Evolutionary conservation across 306 rosid species (phyloP), one percentile per base, ranked within the genome.

Genomic region (Purshia tridentata): DNA sequence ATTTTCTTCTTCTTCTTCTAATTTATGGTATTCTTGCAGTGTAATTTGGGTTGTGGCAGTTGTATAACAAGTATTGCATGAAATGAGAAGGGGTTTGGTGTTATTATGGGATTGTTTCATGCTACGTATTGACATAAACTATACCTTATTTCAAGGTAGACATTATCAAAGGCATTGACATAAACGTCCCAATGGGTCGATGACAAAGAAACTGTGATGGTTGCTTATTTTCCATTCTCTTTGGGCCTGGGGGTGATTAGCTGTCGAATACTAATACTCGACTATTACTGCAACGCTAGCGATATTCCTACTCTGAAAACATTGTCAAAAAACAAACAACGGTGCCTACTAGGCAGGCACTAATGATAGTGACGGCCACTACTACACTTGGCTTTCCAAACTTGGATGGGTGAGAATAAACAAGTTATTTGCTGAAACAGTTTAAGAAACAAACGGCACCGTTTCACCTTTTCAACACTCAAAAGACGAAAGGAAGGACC

Each of bases 21-120:
- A 70, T 77, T 69, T 73, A 77, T 78, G 85, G 72, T 87, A 72
- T 77, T 69, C 76, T 70, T 57, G 82, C 81, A 83, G 82, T 87
- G 86, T 85, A 83, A 82, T 77, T 84, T 83, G 87, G 80, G 59
- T 81, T 75, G 76, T 78, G 76, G 73, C 75, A 78, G 77, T 83
- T 78, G 63, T 81, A 65, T 78, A 75, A 82, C 79, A 65, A 74
- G 76, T 77, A 72, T 80, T 77, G 78, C 72, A 70, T 82, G 74
- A 54, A 69, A 78, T 78, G 81, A 79, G 83, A 50, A 80, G 78
- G 70, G 76, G 80, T 80, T 79, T 85, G 84, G 61, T 77, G 74
- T 83, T 81, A 77, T 66, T 70, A n/a, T 62, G 75, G 78, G 58
- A 48, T 63, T 86, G 70, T 52, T 47, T 81, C 19, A 46, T 49